Percentiles rank a stretch among this genome's conserved stretches.
Evolutionary conservation across 1,284 basidiomycete genomes (phyloP).

Genomic region (Pascua sp.): DNA sequence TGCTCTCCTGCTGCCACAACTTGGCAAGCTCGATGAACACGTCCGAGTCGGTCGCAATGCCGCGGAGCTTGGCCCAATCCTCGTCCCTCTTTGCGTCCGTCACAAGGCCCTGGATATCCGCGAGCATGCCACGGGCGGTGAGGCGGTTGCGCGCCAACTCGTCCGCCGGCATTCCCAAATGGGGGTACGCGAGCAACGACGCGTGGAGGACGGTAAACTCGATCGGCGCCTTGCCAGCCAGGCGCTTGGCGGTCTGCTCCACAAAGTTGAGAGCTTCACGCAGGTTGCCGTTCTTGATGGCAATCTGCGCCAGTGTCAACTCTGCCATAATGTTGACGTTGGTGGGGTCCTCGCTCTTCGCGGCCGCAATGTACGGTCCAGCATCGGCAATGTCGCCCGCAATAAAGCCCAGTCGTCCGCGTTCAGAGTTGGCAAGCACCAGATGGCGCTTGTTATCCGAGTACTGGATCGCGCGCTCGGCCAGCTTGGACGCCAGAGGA

Average conservation of each 20-base stretch:
- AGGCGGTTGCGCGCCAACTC: slow-evolving; percentile 68
- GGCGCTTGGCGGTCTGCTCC: slow-evolving; percentile 60
- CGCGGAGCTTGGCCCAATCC: slow-evolving; percentile 53
- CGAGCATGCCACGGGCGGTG: slow-evolving; percentile 75
- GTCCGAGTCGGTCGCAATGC: slow-evolving; percentile 70
- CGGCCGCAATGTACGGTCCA: slow-evolving; percentile 68
- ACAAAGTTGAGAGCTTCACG: slow-evolving; percentile 64
- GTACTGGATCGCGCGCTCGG: slow-evolving; percentile 86
- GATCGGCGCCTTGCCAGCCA: slow-evolving; percentile 50
- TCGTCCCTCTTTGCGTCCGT: slow-evolving; percentile 49
- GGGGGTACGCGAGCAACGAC: slow-evolving; percentile 72
- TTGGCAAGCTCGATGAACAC: slow-evolving; percentile 81
- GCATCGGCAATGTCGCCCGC: slow-evolving; percentile 63
- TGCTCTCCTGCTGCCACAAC: slow-evolving; percentile 75
- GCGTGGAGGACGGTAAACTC: slow-evolving; percentile 87
- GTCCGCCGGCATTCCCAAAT: slow-evolving; percentile 68
- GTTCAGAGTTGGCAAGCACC: slow-evolving; percentile 72
- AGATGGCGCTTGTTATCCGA: slow-evolving; percentile 78
- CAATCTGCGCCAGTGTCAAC: slow-evolving; percentile 80
- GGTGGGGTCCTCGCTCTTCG: slow-evolving; percentile 65
- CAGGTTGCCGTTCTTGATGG: slow-evolving; percentile 72
- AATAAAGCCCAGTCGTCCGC: slow-evolving; percentile 70
- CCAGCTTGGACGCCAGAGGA: slow-evolving; percentile 74
- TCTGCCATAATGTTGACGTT: slow-evolving; percentile 64
- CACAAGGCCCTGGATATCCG: slow-evolving; percentile 66